These are phyloP conservation scores for Dunaliella primolecta DNA, from an alignment of 139 green algal species.

Conservation along the genomic window DNA sequence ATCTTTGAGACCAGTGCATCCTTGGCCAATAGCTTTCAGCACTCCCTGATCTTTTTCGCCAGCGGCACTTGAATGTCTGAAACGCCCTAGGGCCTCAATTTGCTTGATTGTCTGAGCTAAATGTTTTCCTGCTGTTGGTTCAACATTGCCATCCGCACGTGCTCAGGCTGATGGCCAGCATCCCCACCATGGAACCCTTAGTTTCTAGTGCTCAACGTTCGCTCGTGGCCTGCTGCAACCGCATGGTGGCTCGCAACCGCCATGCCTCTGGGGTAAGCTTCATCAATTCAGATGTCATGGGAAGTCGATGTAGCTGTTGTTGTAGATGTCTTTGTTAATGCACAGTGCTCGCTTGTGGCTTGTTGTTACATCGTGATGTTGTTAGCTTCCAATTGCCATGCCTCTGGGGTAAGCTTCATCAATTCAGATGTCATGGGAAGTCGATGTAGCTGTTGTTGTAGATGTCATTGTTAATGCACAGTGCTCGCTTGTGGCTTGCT, in stretches of 20 bases:
- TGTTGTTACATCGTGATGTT: background rate
- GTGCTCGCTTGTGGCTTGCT: background rate
- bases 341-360: background rate
- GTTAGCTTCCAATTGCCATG: background rate
- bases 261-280: background rate
- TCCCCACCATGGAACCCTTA: background rate
- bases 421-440: too few relatives aligned
- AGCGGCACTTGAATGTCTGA: too few relatives aligned
- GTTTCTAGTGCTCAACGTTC: background rate
- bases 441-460: too few relatives aligned
- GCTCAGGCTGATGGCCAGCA: background rate
- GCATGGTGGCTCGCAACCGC: background rate
- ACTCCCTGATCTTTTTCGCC: too few relatives aligned
- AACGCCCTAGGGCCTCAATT: too few relatives aligned
- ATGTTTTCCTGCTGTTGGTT: too few relatives aligned
- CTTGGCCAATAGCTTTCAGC: too few relatives aligned
- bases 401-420: background rate
- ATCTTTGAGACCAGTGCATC: too few relatives aligned
- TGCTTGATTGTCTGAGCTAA: too few relatives aligned
- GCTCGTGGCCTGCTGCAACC: background rate
- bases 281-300: too few relatives aligned
- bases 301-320: too few relatives aligned
- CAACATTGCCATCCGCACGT: background rate
- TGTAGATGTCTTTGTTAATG: too few relatives aligned
- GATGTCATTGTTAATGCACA: background rate